Base-by-base conservation (phyloP, 208 protist genomes). In the Plasmodiophora brassicae region DNA sequence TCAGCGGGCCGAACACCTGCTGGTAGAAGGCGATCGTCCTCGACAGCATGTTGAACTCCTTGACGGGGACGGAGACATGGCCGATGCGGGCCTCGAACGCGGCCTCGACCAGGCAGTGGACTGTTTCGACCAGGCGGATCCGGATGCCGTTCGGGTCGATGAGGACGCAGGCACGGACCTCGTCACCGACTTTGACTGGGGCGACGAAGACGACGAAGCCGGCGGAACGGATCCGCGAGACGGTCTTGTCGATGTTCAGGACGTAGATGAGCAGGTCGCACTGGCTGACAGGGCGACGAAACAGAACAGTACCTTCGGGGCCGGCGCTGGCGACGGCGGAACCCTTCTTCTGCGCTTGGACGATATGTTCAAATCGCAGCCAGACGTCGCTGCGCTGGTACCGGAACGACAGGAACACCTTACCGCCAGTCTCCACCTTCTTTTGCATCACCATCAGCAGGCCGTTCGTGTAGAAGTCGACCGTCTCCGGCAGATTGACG, bases 371-470 rank as follows among this genome's bases (percentile, higher is more conserved):
- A 78, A 78, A 78, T 32, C 65, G 32, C 41, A 78, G n/a, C 14
- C 10, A 78, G 41, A 32, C 65, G n/a, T 78, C 65, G 65, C n/a
- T 78, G 32, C 65, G 65, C n/a, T 78, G 65, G 41, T 78, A 78
- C 20, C 65, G 65, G 41, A 78, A 78, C n/a, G 41, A 32, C 14
- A 78, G 20, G 65, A 38, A 78, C 5, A 36, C 14, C n/a, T 32
- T 78, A 8, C 14, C 5, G n/a, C 10, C n/a, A 38, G n/a, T 44
- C n/a, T 78, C 65, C 5, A 32, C 5, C n/a, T 78, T 78, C n/a
- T 78, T 78, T 14, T 78, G 65, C n/a, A 78, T 14, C 20, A 78
- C 65, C 65, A 78, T 78, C 32, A 78, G 65, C n/a, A 78, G 41
- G n/a, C 65, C 32, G 41, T 78, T 78, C 32, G 65, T 78, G 65